A percentile compares a stretch with the other conserved stretches of the same genome.
Conservation (phyloP, 2,329 filamentous ascomycete genomes). For the Fusarium oxysporum region DNA sequence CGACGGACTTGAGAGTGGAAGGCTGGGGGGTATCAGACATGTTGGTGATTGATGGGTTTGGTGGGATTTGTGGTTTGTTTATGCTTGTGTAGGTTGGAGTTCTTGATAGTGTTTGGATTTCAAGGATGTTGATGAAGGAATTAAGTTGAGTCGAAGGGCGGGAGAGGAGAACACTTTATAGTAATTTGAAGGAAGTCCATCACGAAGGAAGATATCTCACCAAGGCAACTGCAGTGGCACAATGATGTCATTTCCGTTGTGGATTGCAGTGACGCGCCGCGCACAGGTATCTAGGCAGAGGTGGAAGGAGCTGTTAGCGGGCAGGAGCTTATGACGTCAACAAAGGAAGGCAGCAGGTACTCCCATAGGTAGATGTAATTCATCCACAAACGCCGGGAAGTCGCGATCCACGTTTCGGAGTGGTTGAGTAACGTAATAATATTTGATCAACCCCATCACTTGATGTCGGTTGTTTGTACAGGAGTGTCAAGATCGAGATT, state of each 20-base stretch:
- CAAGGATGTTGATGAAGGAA: constrained; percentile 12
- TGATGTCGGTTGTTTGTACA: not conserved
- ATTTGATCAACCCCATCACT: constrained; percentile 9
- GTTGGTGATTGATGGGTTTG: constrained; percentile 15
- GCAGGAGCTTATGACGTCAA: constrained; percentile 37
- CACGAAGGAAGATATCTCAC: constrained; percentile 31
- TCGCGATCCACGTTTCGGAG: constrained; percentile 1
- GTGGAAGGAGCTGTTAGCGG: constrained; percentile 1
- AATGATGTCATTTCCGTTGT: constrained; percentile 41
- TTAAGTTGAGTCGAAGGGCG: constrained; percentile 14
- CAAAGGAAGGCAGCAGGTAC: not conserved
- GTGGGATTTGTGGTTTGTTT: not conserved
- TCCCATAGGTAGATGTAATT: not conserved
- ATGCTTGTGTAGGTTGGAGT: constrained; percentile 4
- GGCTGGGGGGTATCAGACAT: constrained; percentile 54
- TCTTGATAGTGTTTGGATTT: constrained; percentile 17
- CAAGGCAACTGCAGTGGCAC: constrained; percentile 3
- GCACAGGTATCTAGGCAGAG: not conserved
- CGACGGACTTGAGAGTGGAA: constrained; percentile 83
- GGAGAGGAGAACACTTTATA: constrained; percentile 43
- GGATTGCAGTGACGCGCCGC: constrained; percentile 26
- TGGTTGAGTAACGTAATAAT: constrained; percentile 34
- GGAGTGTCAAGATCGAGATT: constrained; percentile 20
- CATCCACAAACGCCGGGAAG: constrained; percentile 20
- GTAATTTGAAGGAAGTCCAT: constrained; percentile 11